Evolutionary conservation across 805 yeast genomes (phyloP).

Genomic region (Yarrowia bubula): DNA sequence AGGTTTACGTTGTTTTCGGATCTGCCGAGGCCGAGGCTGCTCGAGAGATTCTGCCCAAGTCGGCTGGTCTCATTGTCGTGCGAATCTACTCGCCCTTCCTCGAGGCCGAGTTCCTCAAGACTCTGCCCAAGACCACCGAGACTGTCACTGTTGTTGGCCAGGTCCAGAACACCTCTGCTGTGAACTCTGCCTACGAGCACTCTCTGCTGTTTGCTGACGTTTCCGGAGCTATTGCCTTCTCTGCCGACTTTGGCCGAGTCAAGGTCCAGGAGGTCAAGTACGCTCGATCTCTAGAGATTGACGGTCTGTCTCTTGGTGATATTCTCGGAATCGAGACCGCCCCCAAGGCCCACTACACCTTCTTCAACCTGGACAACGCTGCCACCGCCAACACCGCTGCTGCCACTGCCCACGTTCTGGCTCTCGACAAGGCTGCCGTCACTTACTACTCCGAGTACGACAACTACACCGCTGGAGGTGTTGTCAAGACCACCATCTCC

Average conservation of each 20-base stretch:
- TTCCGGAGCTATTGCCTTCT: conserved; percentile 57
- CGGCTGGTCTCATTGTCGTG: conserved; percentile 54
- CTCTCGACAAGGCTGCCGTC: conserved; percentile 54
- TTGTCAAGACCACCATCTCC: conserved; percentile 54
- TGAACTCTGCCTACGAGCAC: conserved; percentile 38
- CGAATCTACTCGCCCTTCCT: conserved; percentile 83
- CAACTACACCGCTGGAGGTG: conserved; percentile 69
- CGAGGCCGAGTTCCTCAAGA: conserved; percentile 53
- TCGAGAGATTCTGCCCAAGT: conserved; percentile 43
- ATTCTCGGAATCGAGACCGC: conserved; percentile 35
- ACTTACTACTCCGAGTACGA: conserved; percentile 66
- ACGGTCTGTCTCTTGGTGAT: conserved; percentile 31
- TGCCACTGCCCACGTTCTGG: conserved; percentile 64
- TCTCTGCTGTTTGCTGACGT: conserved; percentile 66
- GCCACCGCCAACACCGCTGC: conserved; percentile 55
- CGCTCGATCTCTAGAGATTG: conserved; percentile 32
- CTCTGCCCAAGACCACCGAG: conserved; percentile 58
- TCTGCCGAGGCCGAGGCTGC: conserved; percentile 62
- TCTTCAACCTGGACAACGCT: conserved; percentile 70
- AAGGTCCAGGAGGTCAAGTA: conserved; percentile 34
- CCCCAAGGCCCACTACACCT: conserved; percentile 46
- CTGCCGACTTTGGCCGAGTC: conserved; percentile 16
- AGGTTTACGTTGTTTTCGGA: conserved; percentile 82
- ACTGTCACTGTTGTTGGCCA: conserved; percentile 70
- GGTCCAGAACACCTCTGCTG: conserved; percentile 39